Percentiles rank a stretch among this genome's conserved stretches.
Conservation (phyloP, 208 protist genomes). For the Leishmania martiniquensis region DNA sequence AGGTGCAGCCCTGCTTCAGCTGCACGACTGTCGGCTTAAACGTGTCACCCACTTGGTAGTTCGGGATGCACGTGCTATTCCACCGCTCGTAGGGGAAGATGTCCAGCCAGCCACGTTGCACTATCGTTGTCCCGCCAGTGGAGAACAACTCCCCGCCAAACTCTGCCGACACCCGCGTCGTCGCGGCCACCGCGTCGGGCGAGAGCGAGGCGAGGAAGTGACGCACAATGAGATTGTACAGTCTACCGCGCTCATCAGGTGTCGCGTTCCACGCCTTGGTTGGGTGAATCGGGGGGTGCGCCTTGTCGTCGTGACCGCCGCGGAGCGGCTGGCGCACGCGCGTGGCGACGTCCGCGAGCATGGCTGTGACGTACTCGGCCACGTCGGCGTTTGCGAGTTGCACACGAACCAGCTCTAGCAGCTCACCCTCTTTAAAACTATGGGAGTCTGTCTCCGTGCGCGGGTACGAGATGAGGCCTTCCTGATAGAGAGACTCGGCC, state of each 20-base stretch:
- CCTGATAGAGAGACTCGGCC: conserved; percentile 92
- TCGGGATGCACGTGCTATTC: conserved; percentile 91
- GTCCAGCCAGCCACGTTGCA: conserved; percentile 95
- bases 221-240: conserved; percentile 97
- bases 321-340: conserved; percentile 93
- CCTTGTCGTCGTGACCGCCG: conserved; percentile 97
- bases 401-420: conserved; percentile 75
- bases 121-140: conserved; percentile 88
- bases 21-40: conserved; percentile 89
- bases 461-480: conserved; percentile 96
- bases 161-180: conserved; percentile 79
- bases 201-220: conserved; percentile 99
- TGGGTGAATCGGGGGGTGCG: conserved; percentile 99
- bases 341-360: conserved; percentile 47
- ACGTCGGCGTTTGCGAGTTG: conserved; percentile 74
- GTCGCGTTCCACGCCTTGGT: conserved; percentile 73
- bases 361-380: conserved; percentile 54
- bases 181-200: conserved; percentile 87
- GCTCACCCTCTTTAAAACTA: conserved; percentile 81
- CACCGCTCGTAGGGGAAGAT: conserved; percentile 93
- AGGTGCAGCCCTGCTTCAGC: conserved; percentile 83
- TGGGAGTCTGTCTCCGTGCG: conserved; percentile 98
- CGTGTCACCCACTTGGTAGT: conserved; percentile 87
- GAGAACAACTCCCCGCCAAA: conserved; percentile 91
- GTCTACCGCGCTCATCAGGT: conserved; percentile 47